Evolutionary conservation across 2,329 filamentous ascomycete genomes (phyloP), one percentile per base, ranked within the genome.

Genomic region (Metarhizium album): DNA sequence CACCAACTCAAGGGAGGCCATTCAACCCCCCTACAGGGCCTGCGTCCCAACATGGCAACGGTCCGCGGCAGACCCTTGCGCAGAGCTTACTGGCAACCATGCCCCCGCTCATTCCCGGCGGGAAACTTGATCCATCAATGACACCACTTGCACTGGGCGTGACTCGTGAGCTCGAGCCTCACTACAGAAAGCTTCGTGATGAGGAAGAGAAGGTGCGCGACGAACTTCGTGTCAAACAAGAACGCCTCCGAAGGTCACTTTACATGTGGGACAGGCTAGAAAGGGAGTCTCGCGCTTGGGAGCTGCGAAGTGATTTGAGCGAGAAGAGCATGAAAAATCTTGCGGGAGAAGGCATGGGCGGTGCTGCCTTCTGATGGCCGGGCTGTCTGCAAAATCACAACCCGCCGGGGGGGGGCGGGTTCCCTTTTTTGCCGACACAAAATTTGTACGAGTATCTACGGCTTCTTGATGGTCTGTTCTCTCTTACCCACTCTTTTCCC

Each of bases 11-110:
- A 69, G 54, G 60, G 23, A 62, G 68, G 16, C 70, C 75, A 0
- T 80, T 81, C 61, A 80, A 80, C 55, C 77, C 77, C 2, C 78
- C 76, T 3, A 80, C 78, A 1, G 78, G 78, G 3, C 78, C 77
- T n/a, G 66, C 68, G 18, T 60, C 65, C n/a, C 66, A 68, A 54
- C 67, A 69, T 52, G 58, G 63, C 45, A 58, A 61, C 51, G 61
- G 58, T 50, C 60, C 65, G 45, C 67, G 72, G 23, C 72, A 70
- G 49, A 73, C 71, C 22, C 64, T 81, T 9, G 75, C 74, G 2
- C 76, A 81, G 55, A 74, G 68, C 58, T 66, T 80, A 18, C 64
- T 81, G 2, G 64, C 73, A 18, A 72, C 71, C 2, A 66, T 82
- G 60, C 73, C 78, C 1, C 70, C 71, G 16, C 62, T 79, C 47